Base-by-base conservation (phyloP, 495 filamentous ascomycete genomes). In the Trichoderma orchidacearum region DNA sequence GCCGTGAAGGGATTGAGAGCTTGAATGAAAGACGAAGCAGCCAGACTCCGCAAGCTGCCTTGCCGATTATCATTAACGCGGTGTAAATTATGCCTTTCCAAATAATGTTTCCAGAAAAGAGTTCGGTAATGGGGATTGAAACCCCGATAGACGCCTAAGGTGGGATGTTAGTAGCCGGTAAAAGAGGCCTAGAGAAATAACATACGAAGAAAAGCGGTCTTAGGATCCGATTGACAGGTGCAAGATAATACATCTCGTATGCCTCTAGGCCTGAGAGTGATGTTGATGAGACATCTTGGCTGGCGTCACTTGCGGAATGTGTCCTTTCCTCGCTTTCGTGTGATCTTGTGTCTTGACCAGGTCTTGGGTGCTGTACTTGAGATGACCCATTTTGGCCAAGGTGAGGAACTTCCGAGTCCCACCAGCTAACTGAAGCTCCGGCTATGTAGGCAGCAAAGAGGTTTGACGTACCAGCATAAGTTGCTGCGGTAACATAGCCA, bases 31-130 rank as follows among this genome's bases (percentile, higher is more conserved):
- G 66, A 0, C 78, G 76, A 1, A 86, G 66, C 1, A 90, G 75
- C 75, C 84, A 87, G 1, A 85, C 15, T 0, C 86, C 85, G 11
- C 81, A 85, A 18, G 69, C 13, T 3, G 75, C 56, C 67, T 92
- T 93, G 1, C 74, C 81, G 23, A 85, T 31, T 11, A 70, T 60
- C 88, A 92, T 93, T 4, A 92, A 68, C 0, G 84, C 56, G 3
- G 83, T 68, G 61, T 89, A 93, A 17, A 89, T 73, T 1, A 89
- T 58, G 1, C 87, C 88, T 8, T 81, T 77, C 89, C 85, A 93
- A 21, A 89, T 62, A 0, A 87, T 72, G 51, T 64, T 62, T 5
- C 78, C 78, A 2, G 62, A 61, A 63, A 90, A 92, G 73, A 93
- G 81, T 12, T 81, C 65, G 0, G 79, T 76, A 32, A 92, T 84